These are phyloP conservation scores for Climacium dendroides DNA, from an alignment of 225 moss, liverwort and hornwort species.

Conservation along the genomic window DNA sequence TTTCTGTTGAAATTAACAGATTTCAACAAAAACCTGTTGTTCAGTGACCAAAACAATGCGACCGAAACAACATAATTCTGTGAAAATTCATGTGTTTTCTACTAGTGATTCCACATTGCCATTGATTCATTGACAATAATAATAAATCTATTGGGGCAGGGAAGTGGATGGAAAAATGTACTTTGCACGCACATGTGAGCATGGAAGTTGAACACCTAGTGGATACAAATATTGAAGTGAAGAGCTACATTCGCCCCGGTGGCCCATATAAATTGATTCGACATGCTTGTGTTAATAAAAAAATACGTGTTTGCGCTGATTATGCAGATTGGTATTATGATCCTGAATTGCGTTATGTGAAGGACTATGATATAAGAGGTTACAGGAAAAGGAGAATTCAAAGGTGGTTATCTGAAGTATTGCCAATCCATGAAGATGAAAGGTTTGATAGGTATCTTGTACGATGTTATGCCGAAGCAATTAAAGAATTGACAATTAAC, in stretches of 20 bases:
- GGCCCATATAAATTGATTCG: not conserved
- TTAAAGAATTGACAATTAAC: not conserved
- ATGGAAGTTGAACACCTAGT: not conserved
- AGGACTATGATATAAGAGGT: slow-evolving; percentile 1
- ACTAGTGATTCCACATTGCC: too few species aligned
- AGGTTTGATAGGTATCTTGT: slow-evolving; percentile 8
- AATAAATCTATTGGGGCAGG: not conserved
- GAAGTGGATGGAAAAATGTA: slow-evolving; percentile 6
- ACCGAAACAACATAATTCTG: too few species aligned
- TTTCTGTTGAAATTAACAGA: too few species aligned
- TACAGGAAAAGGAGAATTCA: slow-evolving; percentile 8
- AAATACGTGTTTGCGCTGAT: not conserved
- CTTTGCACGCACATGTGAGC: not conserved
- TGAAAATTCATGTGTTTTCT: too few species aligned
- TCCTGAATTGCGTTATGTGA: not conserved
- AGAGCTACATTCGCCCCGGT: not conserved
- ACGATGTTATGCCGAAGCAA: not conserved
- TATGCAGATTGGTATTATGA: slow-evolving; percentile 2
- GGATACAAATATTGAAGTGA: not conserved
- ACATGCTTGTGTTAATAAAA: not conserved
- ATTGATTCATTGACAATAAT: not conserved
- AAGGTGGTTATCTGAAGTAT: slow-evolving; percentile 17
- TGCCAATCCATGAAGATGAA: not conserved
- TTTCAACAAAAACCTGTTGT: too few species aligned
- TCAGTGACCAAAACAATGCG: too few species aligned